phyloP scores from a whole-genome alignment of 495 filamentous ascomycete genomes.

The Neurospora sp. region DNA sequence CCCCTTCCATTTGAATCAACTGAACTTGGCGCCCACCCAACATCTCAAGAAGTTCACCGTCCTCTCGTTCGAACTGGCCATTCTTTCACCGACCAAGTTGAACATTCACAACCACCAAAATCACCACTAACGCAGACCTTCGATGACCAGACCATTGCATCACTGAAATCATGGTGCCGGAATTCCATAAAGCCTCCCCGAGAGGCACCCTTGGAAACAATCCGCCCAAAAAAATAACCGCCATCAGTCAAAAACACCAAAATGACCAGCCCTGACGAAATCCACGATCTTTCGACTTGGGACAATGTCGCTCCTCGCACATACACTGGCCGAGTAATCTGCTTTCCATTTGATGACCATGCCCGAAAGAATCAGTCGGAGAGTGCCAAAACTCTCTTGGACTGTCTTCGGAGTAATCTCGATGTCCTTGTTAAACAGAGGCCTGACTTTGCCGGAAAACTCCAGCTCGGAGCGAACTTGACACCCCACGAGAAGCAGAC shows the following conservation, averaged over 20 bases:
- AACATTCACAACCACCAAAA: not conserved
- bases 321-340: conserved; percentile 25
- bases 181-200: not conserved
- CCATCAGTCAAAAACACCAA: not conserved
- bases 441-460: conserved; percentile 25
- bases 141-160: not conserved
- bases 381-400: conserved; percentile 5
- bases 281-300: conserved; percentile 17
- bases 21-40: not conserved
- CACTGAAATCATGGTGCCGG: not conserved
- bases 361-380: conserved; percentile 10
- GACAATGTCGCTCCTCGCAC: conserved; percentile 25
- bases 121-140: not conserved
- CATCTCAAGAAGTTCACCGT: not conserved
- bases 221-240: not conserved
- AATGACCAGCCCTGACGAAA: not conserved
- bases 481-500: not conserved
- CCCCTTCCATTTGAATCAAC: not conserved
- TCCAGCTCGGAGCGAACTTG: conserved; percentile 12
- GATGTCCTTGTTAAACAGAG: conserved; percentile 14
- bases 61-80: not conserved
- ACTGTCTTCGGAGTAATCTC: conserved; percentile 12
- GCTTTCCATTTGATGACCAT: conserved; percentile 22
- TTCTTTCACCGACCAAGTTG: not conserved
- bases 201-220: not conserved